Percentiles rank a stretch among this genome's conserved stretches.
Evolutionary conservation across 2,329 filamentous ascomycete genomes (phyloP).

Genomic region (Reticulascus tulasneorum): DNA sequence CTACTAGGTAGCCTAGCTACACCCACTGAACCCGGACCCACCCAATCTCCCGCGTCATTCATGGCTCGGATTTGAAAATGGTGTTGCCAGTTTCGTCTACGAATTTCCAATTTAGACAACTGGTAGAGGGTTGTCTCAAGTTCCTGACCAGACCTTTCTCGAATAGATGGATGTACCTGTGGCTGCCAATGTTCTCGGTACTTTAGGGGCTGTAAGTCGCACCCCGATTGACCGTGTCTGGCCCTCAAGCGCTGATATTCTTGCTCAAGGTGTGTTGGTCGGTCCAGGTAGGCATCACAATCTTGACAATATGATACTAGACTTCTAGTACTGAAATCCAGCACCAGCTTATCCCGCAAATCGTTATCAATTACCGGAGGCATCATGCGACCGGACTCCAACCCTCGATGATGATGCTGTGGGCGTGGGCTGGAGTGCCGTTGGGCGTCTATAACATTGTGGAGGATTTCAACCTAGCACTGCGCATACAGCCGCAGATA

Average conservation of each 20-base stretch:
- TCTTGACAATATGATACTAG: background rate
- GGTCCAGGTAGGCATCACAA: slow-evolving; percentile 43
- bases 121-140: too few relatives aligned
- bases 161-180: slow-evolving; percentile 55
- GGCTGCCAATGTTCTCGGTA: slow-evolving; percentile 56
- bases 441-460: slow-evolving; percentile 51
- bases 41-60: too few relatives aligned
- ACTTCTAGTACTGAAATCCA: background rate
- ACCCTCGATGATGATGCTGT: slow-evolving; percentile 69
- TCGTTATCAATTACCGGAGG: slow-evolving; percentile 62
- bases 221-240: background rate
- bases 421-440: slow-evolving; percentile 64
- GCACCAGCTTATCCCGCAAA: slow-evolving; percentile 61
- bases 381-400: slow-evolving; percentile 64
- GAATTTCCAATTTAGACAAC: too few relatives aligned
- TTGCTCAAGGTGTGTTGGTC: slow-evolving; percentile 55
- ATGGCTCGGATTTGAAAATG: too few relatives aligned
- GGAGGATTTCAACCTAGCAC: slow-evolving; percentile 35
- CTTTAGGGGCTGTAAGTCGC: slow-evolving; percentile 48
- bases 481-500: slow-evolving; percentile 40
- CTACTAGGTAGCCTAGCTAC: too few relatives aligned
- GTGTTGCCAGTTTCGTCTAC: too few relatives aligned
- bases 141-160: too few relatives aligned
- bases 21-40: too few relatives aligned
- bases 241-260: slow-evolving; percentile 1